Percentiles rank a stretch among this genome's conserved stretches.
These are phyloP conservation scores for Eleusine indica DNA, from an alignment of 176 grass and related monocot species.

Conservation along the genomic window DNA sequence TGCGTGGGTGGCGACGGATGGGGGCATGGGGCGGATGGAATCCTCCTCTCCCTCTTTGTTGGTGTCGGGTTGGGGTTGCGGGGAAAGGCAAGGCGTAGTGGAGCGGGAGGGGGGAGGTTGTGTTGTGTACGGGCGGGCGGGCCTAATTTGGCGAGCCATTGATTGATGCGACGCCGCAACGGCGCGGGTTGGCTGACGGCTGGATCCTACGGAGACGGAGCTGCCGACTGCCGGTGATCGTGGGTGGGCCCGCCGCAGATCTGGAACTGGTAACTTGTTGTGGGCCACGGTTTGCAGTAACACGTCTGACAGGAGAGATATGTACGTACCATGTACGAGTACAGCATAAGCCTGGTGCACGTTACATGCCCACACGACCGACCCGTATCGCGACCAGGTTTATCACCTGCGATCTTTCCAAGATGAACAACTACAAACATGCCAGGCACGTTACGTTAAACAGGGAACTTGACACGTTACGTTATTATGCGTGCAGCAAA, in stretches of 20 bases:
- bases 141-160: background rate
- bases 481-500: too few species aligned
- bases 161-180: constrained; percentile 21
- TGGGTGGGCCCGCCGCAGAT: constrained; percentile 26
- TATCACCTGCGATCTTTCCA: too few species aligned
- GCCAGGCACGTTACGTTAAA: too few species aligned
- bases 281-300: background rate
- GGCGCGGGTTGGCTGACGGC: constrained; percentile 20
- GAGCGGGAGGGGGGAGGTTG: background rate
- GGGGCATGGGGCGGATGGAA: constrained; percentile 55
- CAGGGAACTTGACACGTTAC: too few species aligned
- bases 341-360: too few species aligned
- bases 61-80: constrained; percentile 1
- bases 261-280: background rate
- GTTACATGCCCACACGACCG: too few species aligned
- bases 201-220: constrained; percentile 5
- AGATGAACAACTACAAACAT: too few species aligned
- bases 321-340: too few species aligned
- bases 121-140: background rate
- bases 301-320: background rate
- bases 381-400: too few species aligned
- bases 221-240: too few species aligned
- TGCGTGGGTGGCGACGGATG: constrained; percentile 49
- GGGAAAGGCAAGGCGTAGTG: background rate
- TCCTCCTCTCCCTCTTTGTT: constrained; percentile 11